A percentile compares a stretch with the other conserved stretches of the same genome.
phyloP scores from a whole-genome alignment of 345 rosid species.

The Aethionema arabicum region DNA sequence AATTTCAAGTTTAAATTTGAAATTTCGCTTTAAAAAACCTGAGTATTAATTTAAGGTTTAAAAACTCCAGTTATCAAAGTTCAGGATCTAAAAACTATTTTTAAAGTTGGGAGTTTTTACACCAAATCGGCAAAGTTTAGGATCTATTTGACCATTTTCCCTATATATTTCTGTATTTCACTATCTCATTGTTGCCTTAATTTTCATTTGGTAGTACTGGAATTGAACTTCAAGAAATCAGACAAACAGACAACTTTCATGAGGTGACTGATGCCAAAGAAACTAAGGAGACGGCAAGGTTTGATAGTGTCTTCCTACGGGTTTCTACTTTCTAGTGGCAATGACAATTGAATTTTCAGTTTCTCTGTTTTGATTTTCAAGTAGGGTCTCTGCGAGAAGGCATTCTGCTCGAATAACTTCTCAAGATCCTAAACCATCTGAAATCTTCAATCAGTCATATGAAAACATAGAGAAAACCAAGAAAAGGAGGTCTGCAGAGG shows the following conservation, averaged over 20 bases:
- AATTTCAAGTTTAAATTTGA: too few species aligned
- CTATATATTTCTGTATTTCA: too few species aligned
- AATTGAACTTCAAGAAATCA: conserved; percentile 28
- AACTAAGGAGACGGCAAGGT: conserved; percentile 46
- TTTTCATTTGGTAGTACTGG: too few species aligned
- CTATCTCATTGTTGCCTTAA: too few species aligned
- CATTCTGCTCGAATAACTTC: conserved; percentile 31
- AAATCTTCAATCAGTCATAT: conserved; percentile 20
- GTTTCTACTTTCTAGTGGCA: conserved; percentile 11
- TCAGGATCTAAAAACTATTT: too few species aligned
- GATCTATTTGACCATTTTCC: too few species aligned
- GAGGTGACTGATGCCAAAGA: conserved; percentile 34
- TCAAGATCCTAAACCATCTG: conserved; percentile 27
- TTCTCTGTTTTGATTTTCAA: conserved; percentile 3
- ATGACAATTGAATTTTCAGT: conserved; percentile 11
- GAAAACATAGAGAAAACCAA: conserved; percentile 29
- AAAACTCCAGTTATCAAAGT: too few species aligned
- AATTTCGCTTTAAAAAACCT: too few species aligned
- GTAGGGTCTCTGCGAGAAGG: conserved; percentile 37
- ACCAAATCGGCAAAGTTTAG: too few species aligned
- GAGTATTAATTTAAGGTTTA: too few species aligned
- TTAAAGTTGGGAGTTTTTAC: too few species aligned
- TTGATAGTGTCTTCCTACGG: conserved; percentile 1
- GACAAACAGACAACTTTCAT: conserved; percentile 17
- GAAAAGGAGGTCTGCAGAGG: conserved; percentile 33